Evolutionary conservation across 768 basidiomycete genomes (phyloP).

Genomic region (Glaciozyma martinii): DNA sequence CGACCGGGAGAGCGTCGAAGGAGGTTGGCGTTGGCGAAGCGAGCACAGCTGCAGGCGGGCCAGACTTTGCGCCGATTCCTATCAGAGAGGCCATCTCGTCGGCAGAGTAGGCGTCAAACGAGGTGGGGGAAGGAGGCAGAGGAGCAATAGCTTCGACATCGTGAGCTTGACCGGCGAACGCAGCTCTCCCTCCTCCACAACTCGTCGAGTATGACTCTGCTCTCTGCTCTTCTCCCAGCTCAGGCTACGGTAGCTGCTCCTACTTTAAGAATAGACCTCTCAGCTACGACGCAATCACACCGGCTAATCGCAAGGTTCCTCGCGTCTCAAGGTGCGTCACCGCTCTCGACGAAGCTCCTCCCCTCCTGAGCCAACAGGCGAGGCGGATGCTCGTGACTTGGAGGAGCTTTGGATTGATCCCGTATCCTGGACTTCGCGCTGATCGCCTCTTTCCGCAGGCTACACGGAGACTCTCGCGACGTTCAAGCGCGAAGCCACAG

Average conservation of each 20-base stretch:
- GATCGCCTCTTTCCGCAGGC: background rate
- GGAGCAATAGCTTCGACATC: background rate
- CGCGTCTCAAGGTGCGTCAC: conserved; percentile 5
- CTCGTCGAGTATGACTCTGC: background rate
- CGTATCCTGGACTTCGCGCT: background rate
- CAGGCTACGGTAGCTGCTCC: background rate
- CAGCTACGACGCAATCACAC: background rate
- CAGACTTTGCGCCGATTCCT: too few relatives aligned
- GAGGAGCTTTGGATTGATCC: too few relatives aligned
- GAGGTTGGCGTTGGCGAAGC: background rate
- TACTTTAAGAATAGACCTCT: background rate
- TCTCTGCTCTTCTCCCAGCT: background rate
- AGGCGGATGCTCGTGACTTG: too few relatives aligned
- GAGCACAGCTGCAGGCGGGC: too few relatives aligned
- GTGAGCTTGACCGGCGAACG: too few relatives aligned
- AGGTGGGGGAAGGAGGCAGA: background rate
- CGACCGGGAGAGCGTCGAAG: background rate
- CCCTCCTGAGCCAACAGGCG: background rate
- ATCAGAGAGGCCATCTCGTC: too few relatives aligned
- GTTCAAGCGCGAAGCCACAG: conserved; percentile 6
- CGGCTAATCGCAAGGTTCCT: conserved; percentile 22
- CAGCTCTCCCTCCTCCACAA: background rate
- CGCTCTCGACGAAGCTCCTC: background rate
- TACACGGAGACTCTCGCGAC: conserved; percentile 7
- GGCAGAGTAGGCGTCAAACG: background rate